These are phyloP conservation scores for Cystobasidium onofrii DNA, from an alignment of 768 basidiomycete genomes.

Conservation along the genomic window DNA sequence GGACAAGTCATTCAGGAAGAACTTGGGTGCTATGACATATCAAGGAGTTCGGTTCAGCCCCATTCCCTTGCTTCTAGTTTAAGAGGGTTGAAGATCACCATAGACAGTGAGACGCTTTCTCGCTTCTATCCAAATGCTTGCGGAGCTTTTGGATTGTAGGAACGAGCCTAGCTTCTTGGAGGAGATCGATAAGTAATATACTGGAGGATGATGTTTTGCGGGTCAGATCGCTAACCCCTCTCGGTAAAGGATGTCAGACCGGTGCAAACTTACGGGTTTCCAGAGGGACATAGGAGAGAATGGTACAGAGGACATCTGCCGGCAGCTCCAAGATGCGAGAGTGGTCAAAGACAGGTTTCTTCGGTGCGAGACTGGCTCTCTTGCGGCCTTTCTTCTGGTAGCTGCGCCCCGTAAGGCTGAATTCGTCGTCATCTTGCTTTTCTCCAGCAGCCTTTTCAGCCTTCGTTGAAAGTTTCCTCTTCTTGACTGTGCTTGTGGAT, in stretches of 20 bases:
- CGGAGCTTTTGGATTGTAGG: background rate
- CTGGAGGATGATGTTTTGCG: background rate
- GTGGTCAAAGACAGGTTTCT: background rate
- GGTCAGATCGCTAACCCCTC: too few relatives aligned
- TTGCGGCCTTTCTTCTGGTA: background rate
- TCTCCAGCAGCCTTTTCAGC: background rate
- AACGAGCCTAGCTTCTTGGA: background rate
- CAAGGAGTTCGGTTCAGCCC: background rate
- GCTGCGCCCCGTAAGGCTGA: background rate
- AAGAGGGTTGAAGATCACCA: background rate
- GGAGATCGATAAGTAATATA: background rate
- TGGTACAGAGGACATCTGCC: background rate
- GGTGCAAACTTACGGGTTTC: background rate
- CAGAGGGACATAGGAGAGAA: background rate
- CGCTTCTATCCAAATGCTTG: background rate
- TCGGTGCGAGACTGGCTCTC: background rate
- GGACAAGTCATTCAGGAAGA: background rate
- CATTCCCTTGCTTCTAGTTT: background rate
- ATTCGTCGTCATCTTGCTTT: background rate
- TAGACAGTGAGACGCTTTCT: background rate
- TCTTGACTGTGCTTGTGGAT: background rate
- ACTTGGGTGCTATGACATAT: too few relatives aligned
- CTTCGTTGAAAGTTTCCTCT: background rate
- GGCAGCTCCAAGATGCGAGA: background rate
- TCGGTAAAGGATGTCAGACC: too few relatives aligned